Evolutionary conservation across 352 stramenopile genomes (phyloP).

Genomic region (Globisporangium okanoganense): DNA sequence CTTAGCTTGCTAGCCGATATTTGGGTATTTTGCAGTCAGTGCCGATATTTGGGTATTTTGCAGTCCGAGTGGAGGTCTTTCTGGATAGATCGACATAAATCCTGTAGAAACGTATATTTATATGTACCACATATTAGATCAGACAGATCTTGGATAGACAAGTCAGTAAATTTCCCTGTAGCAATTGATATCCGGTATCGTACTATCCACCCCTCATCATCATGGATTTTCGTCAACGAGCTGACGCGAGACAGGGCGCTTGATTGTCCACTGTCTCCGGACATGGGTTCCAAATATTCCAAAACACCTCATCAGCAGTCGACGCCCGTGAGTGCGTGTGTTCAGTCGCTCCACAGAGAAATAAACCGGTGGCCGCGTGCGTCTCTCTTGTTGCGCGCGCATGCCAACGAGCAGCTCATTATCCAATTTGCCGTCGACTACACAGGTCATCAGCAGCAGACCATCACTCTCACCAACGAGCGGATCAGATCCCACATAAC

Average conservation of each 20-base stretch:
- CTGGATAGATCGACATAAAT: neutral
- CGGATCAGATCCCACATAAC: neutral
- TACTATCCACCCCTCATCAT: neutral
- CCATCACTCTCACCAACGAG: neutral
- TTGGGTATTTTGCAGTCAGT: no score
- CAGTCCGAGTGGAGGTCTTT: no score
- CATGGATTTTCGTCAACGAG: slow-evolving; percentile 2
- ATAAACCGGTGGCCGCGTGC: no score
- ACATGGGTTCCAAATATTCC: slow-evolving; percentile 3
- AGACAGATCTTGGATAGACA: neutral
- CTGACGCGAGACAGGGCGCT: neutral
- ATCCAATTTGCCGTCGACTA: slow-evolving; percentile 7
- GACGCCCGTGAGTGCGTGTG: no score
- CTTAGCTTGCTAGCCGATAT: neutral
- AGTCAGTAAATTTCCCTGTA: neutral
- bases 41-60: no score
- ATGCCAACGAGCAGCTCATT: neutral
- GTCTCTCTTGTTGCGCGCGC: neutral
- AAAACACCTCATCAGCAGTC: no score
- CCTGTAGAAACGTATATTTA: neutral
- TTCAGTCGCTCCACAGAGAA: neutral
- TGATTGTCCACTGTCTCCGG: neutral
- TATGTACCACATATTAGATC: neutral
- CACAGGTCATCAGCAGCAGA: slow-evolving; percentile 1
- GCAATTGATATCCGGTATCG: neutral